Percentiles rank a stretch among this genome's conserved stretches.
These are phyloP conservation scores for Alternaria longipes DNA, from an alignment of 2,329 filamentous ascomycete genomes.

Conservation along the genomic window DNA sequence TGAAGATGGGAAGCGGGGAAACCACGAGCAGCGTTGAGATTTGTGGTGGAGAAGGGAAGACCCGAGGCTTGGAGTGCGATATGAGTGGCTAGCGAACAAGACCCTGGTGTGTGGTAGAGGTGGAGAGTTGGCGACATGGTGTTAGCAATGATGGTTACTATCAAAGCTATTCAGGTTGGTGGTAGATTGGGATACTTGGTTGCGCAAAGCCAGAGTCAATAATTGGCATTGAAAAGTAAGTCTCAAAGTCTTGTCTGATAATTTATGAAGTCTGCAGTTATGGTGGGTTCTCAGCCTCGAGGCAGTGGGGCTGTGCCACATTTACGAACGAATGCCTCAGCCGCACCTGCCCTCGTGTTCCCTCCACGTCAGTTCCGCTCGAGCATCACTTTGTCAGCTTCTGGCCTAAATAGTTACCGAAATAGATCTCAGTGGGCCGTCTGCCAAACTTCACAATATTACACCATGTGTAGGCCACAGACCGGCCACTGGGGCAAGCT, in stretches of 20 bases:
- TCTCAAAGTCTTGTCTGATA: too few species aligned
- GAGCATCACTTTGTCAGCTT: neutral
- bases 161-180: too few species aligned
- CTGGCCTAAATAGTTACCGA: neutral
- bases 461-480: too few species aligned
- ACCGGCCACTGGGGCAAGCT: too few species aligned
- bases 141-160: neutral
- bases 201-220: too few species aligned
- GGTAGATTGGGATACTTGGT: too few species aligned
- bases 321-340: neutral
- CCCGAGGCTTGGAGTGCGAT: constrained; percentile 30
- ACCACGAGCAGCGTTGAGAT: constrained; percentile 14
- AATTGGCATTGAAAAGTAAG: too few species aligned
- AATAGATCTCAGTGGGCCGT: too few species aligned
- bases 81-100: constrained; percentile 29
- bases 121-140: constrained; percentile 28
- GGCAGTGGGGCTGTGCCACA: neutral
- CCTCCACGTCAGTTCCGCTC: neutral
- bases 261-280: too few species aligned
- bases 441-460: too few species aligned
- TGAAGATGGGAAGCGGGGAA: constrained; percentile 22
- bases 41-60: constrained; percentile 19
- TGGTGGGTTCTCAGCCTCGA: neutral
- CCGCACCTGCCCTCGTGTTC: neutral
- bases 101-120: constrained; percentile 26